These are phyloP conservation scores for Fusarium paranaense DNA, from an alignment of 2,329 filamentous ascomycete genomes.

Conservation along the genomic window DNA sequence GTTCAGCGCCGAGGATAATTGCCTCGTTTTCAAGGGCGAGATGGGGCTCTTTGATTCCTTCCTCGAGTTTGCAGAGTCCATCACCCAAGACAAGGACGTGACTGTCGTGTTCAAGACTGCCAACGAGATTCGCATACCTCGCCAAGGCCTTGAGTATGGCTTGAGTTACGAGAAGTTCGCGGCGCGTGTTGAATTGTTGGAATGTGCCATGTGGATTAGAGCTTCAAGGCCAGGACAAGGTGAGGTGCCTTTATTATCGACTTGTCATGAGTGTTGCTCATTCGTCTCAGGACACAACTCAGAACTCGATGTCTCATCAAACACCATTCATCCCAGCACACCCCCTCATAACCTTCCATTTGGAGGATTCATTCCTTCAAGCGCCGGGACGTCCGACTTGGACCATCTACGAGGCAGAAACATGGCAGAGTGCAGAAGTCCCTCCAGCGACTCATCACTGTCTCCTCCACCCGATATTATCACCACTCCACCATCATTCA, in stretches of 20 bases:
- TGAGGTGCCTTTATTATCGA: conserved; percentile 3
- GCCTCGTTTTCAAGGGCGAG: conserved; percentile 40
- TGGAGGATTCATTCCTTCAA: background rate
- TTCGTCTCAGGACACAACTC: background rate
- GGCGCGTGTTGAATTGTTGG: conserved; percentile 40
- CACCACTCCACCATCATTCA: conserved; percentile 31
- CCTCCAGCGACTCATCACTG: conserved; percentile 14
- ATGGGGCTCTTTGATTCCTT: conserved; percentile 31
- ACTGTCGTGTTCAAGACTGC: conserved; percentile 26
- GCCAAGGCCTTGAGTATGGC: conserved; percentile 32
- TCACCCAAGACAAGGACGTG: conserved; percentile 8
- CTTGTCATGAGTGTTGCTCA: background rate
- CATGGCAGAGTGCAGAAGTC: background rate
- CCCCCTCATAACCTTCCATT: background rate
- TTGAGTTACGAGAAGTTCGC: conserved; percentile 39
- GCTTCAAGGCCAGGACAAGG: conserved; percentile 7
- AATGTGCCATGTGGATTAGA: conserved; percentile 41
- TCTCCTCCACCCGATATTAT: conserved; percentile 31
- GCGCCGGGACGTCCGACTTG: background rate
- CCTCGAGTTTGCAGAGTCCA: conserved; percentile 25
- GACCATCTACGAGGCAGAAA: background rate
- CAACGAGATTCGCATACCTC: conserved; percentile 30
- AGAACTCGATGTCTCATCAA: background rate
- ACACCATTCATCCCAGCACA: background rate
- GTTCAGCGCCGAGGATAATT: conserved; percentile 27